Evolutionary conservation across 768 basidiomycete species (phyloP).

Genomic region (Xerocomellus intermedius): DNA sequence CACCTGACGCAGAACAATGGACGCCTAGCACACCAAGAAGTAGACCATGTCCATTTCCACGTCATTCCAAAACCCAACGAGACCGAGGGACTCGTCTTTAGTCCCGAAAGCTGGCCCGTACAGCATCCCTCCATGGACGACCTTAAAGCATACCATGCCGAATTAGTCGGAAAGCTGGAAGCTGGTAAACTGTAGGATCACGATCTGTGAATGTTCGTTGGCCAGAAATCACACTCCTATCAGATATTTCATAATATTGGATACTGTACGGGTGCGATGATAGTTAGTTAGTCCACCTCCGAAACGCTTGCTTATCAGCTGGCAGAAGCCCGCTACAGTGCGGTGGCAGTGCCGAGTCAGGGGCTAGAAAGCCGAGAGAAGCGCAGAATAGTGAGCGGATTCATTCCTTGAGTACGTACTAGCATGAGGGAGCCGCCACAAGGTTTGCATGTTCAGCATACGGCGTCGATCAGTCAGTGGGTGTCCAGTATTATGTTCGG

Average conservation of each 20-base stretch:
- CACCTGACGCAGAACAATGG: slow-evolving; percentile 59
- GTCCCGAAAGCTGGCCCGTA: slow-evolving; percentile 50
- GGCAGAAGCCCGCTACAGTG: no score
- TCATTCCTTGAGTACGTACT: no score
- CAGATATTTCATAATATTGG: not conserved
- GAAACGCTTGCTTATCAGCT: no score
- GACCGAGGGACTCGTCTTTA: slow-evolving; percentile 70
- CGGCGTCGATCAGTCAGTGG: no score
- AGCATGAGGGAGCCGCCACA: no score
- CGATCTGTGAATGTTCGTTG: not conserved
- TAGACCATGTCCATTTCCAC: slow-evolving; percentile 91
- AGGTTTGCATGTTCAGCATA: no score
- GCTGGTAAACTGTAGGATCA: slow-evolving; percentile 16
- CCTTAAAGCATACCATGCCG: slow-evolving; percentile 20
- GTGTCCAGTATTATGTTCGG: no score
- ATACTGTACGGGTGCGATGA: no score
- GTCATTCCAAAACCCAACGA: slow-evolving; percentile 87
- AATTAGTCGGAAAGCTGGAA: slow-evolving; percentile 19
- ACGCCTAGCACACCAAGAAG: slow-evolving; percentile 60
- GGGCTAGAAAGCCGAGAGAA: no score
- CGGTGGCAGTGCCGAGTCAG: no score
- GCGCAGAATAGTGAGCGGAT: no score
- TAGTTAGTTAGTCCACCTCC: no score
- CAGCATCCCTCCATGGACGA: slow-evolving; percentile 20
- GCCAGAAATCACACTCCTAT: not conserved